These are phyloP conservation scores for Monosporascus sp. DNA, from an alignment of 2,329 filamentous ascomycete genomes.

Conservation along the genomic window DNA sequence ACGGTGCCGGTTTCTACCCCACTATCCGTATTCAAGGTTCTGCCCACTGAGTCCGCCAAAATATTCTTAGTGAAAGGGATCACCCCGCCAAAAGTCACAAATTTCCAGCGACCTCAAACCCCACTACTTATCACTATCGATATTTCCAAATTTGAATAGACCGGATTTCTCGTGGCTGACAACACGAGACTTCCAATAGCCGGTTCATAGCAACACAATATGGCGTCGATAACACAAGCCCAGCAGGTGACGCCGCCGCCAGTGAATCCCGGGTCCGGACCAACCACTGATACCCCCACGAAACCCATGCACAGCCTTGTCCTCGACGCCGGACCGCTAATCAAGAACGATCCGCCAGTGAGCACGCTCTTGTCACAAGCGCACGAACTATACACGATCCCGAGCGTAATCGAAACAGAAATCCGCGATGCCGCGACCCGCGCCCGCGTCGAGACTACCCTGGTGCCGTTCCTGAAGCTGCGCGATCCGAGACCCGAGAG, in stretches of 20 bases:
- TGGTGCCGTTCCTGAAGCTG: slow-evolving; percentile 79
- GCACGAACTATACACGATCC: slow-evolving; percentile 75
- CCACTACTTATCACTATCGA: background rate
- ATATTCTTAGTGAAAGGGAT: background rate
- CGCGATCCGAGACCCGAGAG: slow-evolving; percentile 71
- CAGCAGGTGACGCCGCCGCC: background rate
- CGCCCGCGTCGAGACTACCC: slow-evolving; percentile 73
- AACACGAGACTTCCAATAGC: background rate
- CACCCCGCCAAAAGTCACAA: slow-evolving; percentile 1
- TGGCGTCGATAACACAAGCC: background rate
- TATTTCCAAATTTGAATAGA: background rate
- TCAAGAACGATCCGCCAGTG: slow-evolving; percentile 85
- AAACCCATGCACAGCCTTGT: slow-evolving; percentile 80
- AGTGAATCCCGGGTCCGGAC: background rate
- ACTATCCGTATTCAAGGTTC: background rate
- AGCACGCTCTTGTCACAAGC: slow-evolving; percentile 76
- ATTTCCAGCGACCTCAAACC: background rate
- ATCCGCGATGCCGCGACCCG: slow-evolving; percentile 82
- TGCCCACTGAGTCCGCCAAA: slow-evolving; percentile 2
- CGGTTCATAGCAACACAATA: background rate
- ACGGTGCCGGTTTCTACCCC: background rate
- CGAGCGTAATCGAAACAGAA: slow-evolving; percentile 72
- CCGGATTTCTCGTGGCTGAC: background rate
- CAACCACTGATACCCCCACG: background rate
- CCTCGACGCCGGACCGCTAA: slow-evolving; percentile 86